Conservation (phyloP, 768 basidiomycete species). For the Amanita phalloides region DNA sequence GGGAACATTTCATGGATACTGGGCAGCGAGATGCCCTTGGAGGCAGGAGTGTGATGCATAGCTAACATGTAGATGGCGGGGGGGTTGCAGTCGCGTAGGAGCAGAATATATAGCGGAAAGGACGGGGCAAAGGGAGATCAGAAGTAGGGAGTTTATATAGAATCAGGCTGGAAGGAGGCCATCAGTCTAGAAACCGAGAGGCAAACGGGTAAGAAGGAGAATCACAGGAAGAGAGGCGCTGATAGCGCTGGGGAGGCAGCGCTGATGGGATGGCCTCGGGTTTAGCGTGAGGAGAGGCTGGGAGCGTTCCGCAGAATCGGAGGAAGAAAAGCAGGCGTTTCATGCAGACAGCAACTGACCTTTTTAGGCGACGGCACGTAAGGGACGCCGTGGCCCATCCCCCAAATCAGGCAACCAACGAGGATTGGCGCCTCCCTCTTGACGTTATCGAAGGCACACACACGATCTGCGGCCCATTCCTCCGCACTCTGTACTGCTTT, state of each 20-base stretch:
- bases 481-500: neutral
- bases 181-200: slow-evolving; percentile 3
- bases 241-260: neutral
- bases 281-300: slow-evolving; percentile 3
- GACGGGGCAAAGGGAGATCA: neutral
- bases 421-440: slow-evolving; percentile 21
- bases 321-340: slow-evolving; percentile 12
- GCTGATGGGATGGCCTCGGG: slow-evolving; percentile 4
- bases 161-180: neutral
- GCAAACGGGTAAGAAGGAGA: neutral
- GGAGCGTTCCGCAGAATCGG: slow-evolving; percentile 6
- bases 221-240: neutral
- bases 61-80: neutral
- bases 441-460: slow-evolving; percentile 11
- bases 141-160: slow-evolving; percentile 1
- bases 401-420: slow-evolving; percentile 11
- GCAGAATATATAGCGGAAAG: neutral
- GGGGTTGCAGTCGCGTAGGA: neutral
- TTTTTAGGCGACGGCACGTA: slow-evolving; percentile 10
- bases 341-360: slow-evolving; percentile 4
- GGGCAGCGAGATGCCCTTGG: slow-evolving; percentile 24
- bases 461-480: slow-evolving; percentile 15
- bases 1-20: slow-evolving; percentile 49
- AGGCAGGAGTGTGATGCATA: neutral
- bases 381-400: slow-evolving; percentile 15